Evolutionary conservation across 2,329 filamentous ascomycete genomes (phyloP).

Genomic region (Trichoderma citrinoviride): DNA sequence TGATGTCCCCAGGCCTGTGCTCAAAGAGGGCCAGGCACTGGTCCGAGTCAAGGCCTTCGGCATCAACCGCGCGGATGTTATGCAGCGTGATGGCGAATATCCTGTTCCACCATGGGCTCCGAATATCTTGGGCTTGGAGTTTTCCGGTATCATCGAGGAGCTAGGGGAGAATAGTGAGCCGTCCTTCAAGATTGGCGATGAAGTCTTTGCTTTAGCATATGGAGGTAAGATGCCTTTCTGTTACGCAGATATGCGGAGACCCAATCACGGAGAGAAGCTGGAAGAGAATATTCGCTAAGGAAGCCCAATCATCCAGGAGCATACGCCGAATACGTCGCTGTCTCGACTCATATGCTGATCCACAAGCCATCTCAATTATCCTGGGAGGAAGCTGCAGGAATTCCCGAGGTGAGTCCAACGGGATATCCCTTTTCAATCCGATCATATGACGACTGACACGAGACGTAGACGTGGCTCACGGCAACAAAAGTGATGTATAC

Average conservation of each 20-base stretch:
- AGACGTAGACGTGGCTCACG: neutral
- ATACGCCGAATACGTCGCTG: neutral
- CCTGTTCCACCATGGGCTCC: neutral
- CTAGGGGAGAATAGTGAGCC: neutral
- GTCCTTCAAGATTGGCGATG: neutral
- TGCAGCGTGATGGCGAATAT: neutral
- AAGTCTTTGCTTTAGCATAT: constrained; percentile 1
- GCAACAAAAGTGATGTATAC: constrained; percentile 1
- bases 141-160: neutral
- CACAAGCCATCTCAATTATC: neutral
- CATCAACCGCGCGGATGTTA: neutral
- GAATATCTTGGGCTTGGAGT: neutral
- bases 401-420: neutral
- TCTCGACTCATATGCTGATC: neutral
- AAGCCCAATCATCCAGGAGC: neutral
- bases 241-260: no score
- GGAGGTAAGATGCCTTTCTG: neutral
- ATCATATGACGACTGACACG: neutral
- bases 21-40: neutral
- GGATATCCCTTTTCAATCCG: no score
- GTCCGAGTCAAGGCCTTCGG: neutral
- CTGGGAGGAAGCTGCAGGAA: constrained; percentile 1
- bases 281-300: neutral
- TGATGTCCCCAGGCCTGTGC: neutral
- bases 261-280: no score